Conservation (phyloP, 768 basidiomycete genomes). For the Dioszegia crocea region DNA sequence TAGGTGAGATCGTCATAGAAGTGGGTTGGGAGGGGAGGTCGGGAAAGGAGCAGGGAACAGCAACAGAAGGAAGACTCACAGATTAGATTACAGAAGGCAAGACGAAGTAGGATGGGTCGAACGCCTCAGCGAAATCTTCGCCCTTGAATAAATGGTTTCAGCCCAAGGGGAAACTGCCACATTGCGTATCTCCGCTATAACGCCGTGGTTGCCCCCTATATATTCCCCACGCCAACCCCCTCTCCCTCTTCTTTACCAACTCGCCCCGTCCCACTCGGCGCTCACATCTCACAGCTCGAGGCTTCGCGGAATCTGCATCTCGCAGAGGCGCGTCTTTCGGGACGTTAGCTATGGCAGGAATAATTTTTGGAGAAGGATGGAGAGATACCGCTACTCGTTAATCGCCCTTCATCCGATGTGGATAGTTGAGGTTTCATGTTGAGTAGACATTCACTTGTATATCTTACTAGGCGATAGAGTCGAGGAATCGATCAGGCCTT, state of each 20-base stretch:
- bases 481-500: too few relatives aligned
- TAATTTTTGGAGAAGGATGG: slow-evolving; percentile 12
- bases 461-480: too few relatives aligned
- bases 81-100: not conserved
- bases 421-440: slow-evolving; percentile 28
- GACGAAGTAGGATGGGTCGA: not conserved
- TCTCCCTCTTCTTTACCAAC: slow-evolving; percentile 8
- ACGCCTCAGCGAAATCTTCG: not conserved
- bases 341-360: not conserved
- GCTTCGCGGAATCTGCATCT: not conserved
- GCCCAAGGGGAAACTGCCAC: slow-evolving; percentile 1
- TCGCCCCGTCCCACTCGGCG: slow-evolving; percentile 1
- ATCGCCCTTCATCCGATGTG: slow-evolving; percentile 21
- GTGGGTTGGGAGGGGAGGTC: slow-evolving; percentile 2
- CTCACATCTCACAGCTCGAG: slow-evolving; percentile 2
- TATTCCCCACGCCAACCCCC: not conserved
- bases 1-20: slow-evolving; percentile 30
- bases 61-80: not conserved
- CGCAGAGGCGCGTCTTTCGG: not conserved
- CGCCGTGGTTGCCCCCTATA: not conserved
- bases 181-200: not conserved
- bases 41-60: not conserved
- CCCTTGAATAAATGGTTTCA: not conserved
- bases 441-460: slow-evolving; percentile 15
- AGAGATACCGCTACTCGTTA: slow-evolving; percentile 25